A percentile compares a stretch with the other conserved stretches of the same genome.
phyloP scores from a whole-genome alignment of 169 alveolate genomes.

The Amoebophrya sp. region DNA sequence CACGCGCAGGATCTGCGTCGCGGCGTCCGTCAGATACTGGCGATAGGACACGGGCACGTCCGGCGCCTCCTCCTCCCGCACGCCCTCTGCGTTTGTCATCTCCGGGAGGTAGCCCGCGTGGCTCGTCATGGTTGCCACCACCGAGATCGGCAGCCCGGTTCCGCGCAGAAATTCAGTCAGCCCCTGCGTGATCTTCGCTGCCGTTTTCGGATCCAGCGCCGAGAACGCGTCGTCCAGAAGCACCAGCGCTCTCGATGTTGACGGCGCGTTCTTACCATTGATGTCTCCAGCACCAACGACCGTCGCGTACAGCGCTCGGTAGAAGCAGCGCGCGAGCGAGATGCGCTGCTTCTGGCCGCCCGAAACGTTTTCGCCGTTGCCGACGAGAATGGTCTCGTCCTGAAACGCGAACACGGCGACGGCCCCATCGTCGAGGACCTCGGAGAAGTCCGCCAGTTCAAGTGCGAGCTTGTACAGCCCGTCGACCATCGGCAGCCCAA shows the following conservation, averaged over 20 bases:
- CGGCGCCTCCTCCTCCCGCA: neutral
- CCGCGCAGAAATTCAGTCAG: neutral
- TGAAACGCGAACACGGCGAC: neutral
- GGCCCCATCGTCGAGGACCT: neutral
- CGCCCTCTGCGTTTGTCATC: neutral
- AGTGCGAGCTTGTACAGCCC: neutral
- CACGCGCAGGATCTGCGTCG: neutral
- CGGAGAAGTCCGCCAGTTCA: neutral
- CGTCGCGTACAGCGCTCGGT: neutral
- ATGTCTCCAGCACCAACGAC: too few species aligned
- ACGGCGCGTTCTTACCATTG: neutral
- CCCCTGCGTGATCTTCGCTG: neutral
- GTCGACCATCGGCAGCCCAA: neutral
- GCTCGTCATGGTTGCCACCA: neutral
- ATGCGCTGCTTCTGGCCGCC: neutral
- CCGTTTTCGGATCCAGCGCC: neutral
- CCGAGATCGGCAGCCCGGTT: neutral
- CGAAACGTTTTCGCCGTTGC: neutral
- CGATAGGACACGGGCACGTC: neutral
- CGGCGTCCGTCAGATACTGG: neutral
- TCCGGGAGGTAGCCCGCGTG: neutral
- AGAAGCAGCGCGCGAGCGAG: neutral
- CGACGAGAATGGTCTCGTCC: neutral
- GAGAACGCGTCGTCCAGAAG: neutral
- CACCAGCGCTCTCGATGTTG: neutral